phyloP scores from a whole-genome alignment of 1,284 basidiomycete species.

The Earliella scabrosa region DNA sequence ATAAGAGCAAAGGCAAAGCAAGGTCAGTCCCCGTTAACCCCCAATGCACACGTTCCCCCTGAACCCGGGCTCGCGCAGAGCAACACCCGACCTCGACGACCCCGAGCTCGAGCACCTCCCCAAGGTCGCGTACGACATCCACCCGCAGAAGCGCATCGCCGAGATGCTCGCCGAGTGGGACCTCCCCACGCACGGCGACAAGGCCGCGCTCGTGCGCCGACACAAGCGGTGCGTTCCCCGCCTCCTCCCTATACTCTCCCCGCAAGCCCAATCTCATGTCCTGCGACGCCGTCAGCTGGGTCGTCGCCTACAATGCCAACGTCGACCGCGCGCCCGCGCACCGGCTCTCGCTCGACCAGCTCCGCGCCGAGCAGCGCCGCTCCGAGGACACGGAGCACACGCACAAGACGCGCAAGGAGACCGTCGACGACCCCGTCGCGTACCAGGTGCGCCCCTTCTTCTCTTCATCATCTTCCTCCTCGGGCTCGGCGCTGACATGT shows the following conservation, averaged over 20 bases:
- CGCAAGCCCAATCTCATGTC: background rate
- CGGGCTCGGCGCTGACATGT: background rate
- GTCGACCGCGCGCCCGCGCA: constrained; percentile 56
- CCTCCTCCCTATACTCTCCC: background rate
- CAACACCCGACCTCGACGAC: constrained; percentile 29
- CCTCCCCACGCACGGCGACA: constrained; percentile 57
- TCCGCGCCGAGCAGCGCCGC: constrained; percentile 55
- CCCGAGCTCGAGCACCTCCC: constrained; percentile 53
- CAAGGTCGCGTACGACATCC: constrained; percentile 64
- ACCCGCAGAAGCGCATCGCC: constrained; percentile 65
- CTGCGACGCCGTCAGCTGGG: constrained; percentile 56
- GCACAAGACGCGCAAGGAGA: constrained; percentile 42
- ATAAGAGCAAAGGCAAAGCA: constrained; percentile 39
- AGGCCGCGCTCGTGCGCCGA: constrained; percentile 52
- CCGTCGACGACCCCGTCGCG: constrained; percentile 43
- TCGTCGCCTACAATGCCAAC: constrained; percentile 72
- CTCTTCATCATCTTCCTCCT: background rate
- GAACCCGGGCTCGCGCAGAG: constrained; percentile 1
- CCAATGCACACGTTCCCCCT: background rate
- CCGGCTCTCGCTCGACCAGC: constrained; percentile 50
- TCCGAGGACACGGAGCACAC: constrained; percentile 58
- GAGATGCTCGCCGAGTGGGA: constrained; percentile 59
- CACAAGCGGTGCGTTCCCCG: constrained; percentile 56
- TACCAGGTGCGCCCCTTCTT: constrained; percentile 48
- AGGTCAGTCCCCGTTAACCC: constrained; percentile 12